phyloP scores from a whole-genome alignment of 352 stramenopile species.

The Pythium insidiosum region DNA sequence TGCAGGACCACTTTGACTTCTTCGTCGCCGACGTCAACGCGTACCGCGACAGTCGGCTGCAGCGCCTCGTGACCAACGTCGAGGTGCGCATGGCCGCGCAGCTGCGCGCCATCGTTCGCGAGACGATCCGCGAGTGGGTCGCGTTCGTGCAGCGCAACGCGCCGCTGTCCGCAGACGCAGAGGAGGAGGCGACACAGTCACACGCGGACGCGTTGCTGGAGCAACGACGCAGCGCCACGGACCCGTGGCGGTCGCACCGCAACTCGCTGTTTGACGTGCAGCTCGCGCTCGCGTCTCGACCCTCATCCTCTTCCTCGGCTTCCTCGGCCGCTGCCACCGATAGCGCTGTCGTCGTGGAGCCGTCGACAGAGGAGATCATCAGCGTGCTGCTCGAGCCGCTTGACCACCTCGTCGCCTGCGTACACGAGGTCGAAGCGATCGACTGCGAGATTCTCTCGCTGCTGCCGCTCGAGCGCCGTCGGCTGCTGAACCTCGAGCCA shows the following conservation, averaged over 20 bases:
- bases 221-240: not conserved
- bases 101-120: constrained; percentile 58
- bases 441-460: constrained; percentile 90
- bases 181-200: constrained; percentile 2
- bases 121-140: constrained; percentile 53
- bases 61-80: constrained; percentile 75
- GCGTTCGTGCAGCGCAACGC: constrained; percentile 33
- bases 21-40: constrained; percentile 75
- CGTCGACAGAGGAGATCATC: constrained; percentile 63
- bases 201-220: no score
- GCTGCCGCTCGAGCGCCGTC: constrained; percentile 54
- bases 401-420: constrained; percentile 59
- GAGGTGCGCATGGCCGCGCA: constrained; percentile 84
- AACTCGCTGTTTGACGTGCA: constrained; percentile 83
- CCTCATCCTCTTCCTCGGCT: no score
- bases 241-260: constrained; percentile 36
- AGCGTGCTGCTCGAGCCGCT: constrained; percentile 69
- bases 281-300: constrained; percentile 10
- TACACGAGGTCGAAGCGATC: constrained; percentile 79
- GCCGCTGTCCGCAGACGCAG: not conserved
- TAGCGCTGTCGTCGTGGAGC: constrained; percentile 40
- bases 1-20: constrained; percentile 92
- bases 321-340: constrained; percentile 30
- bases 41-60: constrained; percentile 52
- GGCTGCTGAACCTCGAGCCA: constrained; percentile 51